phyloP scores from a whole-genome alignment of 2,329 filamentous ascomycete genomes.

The Emmonsia crescens region DNA sequence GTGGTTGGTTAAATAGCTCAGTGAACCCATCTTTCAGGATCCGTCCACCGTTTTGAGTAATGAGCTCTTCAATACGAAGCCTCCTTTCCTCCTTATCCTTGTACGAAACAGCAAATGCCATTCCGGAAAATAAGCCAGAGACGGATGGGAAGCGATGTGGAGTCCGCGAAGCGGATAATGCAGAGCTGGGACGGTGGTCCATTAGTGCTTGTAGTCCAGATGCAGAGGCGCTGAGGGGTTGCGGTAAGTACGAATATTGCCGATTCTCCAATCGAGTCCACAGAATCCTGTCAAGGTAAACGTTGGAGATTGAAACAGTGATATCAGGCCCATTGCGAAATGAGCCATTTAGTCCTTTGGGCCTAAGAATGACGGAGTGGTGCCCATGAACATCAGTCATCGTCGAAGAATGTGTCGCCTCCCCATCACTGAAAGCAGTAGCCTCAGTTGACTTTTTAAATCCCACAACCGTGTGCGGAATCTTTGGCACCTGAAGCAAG shows the following conservation, averaged over 20 bases:
- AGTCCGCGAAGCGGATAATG: constrained; percentile 41
- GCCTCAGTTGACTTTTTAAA: constrained; percentile 27
- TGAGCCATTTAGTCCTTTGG: constrained; percentile 34
- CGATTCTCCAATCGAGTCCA: constrained; percentile 38
- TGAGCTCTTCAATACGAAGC: constrained; percentile 48
- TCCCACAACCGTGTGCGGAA: constrained; percentile 34
- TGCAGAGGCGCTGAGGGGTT: constrained; percentile 11
- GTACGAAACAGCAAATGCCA: constrained; percentile 82
- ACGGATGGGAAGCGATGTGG: constrained; percentile 27
- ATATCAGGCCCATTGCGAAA: constrained; percentile 25
- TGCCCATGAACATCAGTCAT: constrained; percentile 30
- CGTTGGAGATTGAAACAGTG: constrained; percentile 33
- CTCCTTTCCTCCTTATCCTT: constrained; percentile 46
- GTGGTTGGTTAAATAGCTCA: constrained; percentile 54
- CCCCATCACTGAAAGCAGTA: constrained; percentile 14
- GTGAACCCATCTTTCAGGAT: constrained; percentile 69
- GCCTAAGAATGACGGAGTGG: constrained; percentile 30
- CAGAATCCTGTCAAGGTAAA: constrained; percentile 38
- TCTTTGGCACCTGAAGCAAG: constrained; percentile 31
- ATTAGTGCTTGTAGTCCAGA: constrained; percentile 27
- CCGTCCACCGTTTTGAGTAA: constrained; percentile 59
- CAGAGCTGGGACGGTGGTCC: constrained; percentile 29
- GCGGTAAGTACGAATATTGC: constrained; percentile 22
- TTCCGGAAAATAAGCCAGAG: constrained; percentile 56
- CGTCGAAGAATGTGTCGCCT: constrained; percentile 6